Evolutionary conservation across 495 filamentous ascomycete species (phyloP).

Genomic region (Penicillium arizonense): DNA sequence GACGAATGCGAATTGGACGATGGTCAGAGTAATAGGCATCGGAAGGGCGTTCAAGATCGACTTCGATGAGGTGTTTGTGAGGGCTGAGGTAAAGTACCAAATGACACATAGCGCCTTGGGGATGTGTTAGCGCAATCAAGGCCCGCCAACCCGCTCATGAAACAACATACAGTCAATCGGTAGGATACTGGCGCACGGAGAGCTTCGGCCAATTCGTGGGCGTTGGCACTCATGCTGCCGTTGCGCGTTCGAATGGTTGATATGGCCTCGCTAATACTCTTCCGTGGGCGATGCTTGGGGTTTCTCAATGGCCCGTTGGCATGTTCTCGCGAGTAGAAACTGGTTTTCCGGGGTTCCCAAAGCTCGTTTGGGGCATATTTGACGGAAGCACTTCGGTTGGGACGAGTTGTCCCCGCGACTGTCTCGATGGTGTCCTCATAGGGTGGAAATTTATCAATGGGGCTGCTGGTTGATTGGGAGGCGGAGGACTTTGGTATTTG

Average conservation of each 20-base stretch:
- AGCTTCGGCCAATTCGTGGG: conserved; percentile 88
- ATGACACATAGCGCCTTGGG: conserved; percentile 71
- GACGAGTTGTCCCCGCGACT: conserved; percentile 20
- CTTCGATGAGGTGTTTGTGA: conserved; percentile 97
- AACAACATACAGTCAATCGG: conserved; percentile 71
- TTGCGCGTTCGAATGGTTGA: conserved; percentile 72
- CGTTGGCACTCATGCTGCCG: conserved; percentile 84
- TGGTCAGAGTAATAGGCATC: conserved; percentile 87
- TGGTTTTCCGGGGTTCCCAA: conserved; percentile 39
- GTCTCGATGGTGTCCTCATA: conserved; percentile 39
- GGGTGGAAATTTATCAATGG: conserved; percentile 44
- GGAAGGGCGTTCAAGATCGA: conserved; percentile 92
- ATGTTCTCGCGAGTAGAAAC: conserved; percentile 31
- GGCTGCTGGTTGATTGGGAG: conserved; percentile 36
- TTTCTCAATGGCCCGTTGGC: conserved; percentile 46
- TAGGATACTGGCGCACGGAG: conserved; percentile 88
- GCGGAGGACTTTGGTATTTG: conserved; percentile 27
- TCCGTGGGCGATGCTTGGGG: conserved; percentile 65
- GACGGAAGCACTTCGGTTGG: conserved; percentile 25
- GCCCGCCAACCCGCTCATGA: not conserved
- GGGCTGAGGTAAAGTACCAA: conserved; percentile 92
- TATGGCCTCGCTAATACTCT: conserved; percentile 83
- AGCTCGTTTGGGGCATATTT: conserved; percentile 33
- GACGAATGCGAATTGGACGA: conserved; percentile 94
- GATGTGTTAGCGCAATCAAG: conserved; percentile 11